These are phyloP conservation scores for Narthecium ossifragum DNA, from an alignment of 106 monocot genomes.

Conservation along the genomic window DNA sequence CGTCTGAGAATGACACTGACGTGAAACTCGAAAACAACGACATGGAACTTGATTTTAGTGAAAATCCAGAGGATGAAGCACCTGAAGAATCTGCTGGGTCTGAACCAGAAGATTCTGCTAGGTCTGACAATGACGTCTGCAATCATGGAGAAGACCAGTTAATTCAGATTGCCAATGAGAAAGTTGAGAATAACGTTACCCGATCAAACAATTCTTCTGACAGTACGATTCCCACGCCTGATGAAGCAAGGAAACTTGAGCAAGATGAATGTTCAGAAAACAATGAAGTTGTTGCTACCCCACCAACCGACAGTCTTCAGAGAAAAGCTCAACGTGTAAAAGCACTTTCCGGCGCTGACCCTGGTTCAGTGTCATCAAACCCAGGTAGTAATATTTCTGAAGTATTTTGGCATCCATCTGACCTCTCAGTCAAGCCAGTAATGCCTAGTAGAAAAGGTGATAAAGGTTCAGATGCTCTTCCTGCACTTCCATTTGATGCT, in stretches of 20 bases:
- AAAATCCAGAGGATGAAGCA: constrained; percentile 76
- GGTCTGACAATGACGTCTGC: constrained; percentile 16
- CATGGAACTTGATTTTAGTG: constrained; percentile 99
- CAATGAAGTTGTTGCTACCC: constrained; percentile 36
- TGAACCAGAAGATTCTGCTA: no score
- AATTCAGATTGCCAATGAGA: constrained; percentile 17
- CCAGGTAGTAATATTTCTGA: constrained; percentile 26
- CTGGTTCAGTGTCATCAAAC: constrained; percentile 29
- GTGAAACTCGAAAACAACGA: constrained; percentile 94
- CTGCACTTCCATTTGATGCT: constrained; percentile 54
- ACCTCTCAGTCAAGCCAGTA: constrained; percentile 86
- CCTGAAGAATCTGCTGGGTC: constrained; percentile 63
- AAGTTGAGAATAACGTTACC: constrained; percentile 27
- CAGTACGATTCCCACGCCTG: constrained; percentile 13
- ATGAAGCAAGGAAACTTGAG: constrained; percentile 29
- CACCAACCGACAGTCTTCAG: constrained; percentile 25
- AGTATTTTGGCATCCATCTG: constrained; percentile 81
- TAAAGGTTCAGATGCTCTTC: constrained; percentile 46
- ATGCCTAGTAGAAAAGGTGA: constrained; percentile 77
- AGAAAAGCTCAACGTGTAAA: constrained; percentile 38
- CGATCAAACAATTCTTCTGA: constrained; percentile 19
- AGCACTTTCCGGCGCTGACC: constrained; percentile 8
- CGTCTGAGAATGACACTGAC: constrained; percentile 63
- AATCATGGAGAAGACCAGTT: constrained; percentile 23
- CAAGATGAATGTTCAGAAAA: constrained; percentile 24